Conservation (phyloP, 2,329 filamentous ascomycete genomes). For the Hortaea werneckii region DNA sequence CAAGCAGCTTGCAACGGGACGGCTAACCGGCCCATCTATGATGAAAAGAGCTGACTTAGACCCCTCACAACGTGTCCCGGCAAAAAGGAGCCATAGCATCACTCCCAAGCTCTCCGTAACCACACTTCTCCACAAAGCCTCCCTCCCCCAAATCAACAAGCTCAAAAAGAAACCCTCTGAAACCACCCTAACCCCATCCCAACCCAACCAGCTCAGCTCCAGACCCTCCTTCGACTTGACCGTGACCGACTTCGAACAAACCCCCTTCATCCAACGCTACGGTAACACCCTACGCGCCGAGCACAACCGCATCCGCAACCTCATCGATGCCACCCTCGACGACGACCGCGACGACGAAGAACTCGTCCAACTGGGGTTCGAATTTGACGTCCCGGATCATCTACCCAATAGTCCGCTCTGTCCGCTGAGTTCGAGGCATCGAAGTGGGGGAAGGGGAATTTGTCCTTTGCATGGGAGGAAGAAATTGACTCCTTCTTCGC, state of each 20-base stretch:
- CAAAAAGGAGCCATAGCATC: background rate
- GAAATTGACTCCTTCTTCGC: background rate
- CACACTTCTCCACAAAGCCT: constrained; percentile 11
- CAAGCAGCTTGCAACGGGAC: background rate
- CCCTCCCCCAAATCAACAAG: constrained; percentile 2
- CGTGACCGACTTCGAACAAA: constrained; percentile 22
- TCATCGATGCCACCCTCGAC: constrained; percentile 16
- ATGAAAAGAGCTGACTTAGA: background rate
- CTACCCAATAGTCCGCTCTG: constrained; percentile 34
- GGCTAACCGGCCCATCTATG: background rate
- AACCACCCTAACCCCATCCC: background rate
- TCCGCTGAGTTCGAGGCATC: constrained; percentile 28
- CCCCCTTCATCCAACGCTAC: constrained; percentile 22
- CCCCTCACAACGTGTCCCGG: background rate
- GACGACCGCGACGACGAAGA: constrained; percentile 16
- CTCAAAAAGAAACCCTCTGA: constrained; percentile 6
- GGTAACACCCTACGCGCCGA: constrained; percentile 18
- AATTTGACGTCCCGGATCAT: constrained; percentile 34
- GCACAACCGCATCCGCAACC: constrained; percentile 14
- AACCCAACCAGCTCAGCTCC: background rate
- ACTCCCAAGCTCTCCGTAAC: constrained; percentile 17
- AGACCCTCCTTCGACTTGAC: background rate
- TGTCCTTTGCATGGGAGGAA: constrained; percentile 29
- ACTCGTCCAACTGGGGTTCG: constrained; percentile 19
- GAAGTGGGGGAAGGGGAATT: constrained; percentile 26